Evolutionary conservation across 176 grass and related monocot species (phyloP), one percentile per base, ranked within the genome.

Genomic region (Leersia perrieri): DNA sequence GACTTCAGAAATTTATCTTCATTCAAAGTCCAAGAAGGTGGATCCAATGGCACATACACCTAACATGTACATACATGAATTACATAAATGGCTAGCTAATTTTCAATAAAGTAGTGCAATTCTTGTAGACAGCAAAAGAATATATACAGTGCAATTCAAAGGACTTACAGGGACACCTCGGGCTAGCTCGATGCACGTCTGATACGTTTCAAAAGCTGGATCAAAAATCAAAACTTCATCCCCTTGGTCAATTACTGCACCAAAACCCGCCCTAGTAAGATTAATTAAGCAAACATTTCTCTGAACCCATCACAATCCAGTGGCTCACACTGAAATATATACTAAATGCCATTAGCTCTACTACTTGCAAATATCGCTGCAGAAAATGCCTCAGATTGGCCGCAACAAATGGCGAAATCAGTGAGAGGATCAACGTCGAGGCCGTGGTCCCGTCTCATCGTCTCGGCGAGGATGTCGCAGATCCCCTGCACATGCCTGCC

Each of bases 401-500:
- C 95, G 57, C 92, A 92, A 38, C 92, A 98, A 70, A 98, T 81
- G 25, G 89, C 92, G 23, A 93, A 81, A 81, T 98, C 95, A 2
- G 90, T 91, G 72, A 91, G 77, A 13, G 92, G 85, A 39, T 98
- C 77, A 42, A 91, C 77, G 51, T 68, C 29, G 60, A 94, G 80
- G 76, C 86, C 88, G 38, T 94, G 83, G 58, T 70, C 78, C 61
- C 81, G 77, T 38, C 78, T 83, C 90, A 94, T 87, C 39, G 63
- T 36, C 80, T 30, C 10, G 13, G 88, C 88, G 77, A 98, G 87
- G 63, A 89, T 53, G 27, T 98, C 90, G 76, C 90, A 98, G 81
- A 98, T 63, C 5, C 92, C 92, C 84, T 92, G 95, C 74, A 98
- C 95, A 70, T 98, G 88, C 73, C 94, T 97, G n/a, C n/a, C n/a